Evolutionary conservation across 2,329 filamentous ascomycete species (phyloP), one percentile per base, ranked within the genome.

Genomic region (Aspergillus sp.): DNA sequence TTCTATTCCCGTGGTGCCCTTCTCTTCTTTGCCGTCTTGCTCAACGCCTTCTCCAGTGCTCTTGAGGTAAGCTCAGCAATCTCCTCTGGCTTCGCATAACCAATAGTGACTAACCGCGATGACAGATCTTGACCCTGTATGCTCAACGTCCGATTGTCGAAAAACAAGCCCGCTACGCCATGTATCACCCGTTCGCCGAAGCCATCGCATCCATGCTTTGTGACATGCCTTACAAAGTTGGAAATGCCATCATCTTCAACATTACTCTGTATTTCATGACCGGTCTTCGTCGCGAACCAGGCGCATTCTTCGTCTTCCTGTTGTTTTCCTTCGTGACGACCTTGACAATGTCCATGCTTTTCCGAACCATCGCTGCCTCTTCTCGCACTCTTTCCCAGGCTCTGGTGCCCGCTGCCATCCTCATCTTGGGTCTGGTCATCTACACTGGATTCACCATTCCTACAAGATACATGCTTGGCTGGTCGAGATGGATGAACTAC

Each of bases 61-160:
- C 84, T 95, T 41, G 91, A 95, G 77, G 84, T 87, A 60, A 47
- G 65, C 56, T 28, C 28, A 36, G 19, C 21, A 23, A 1, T 5
- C 9, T 23, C 8, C 5, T 25, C 15, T 6, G 15, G 21, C 32
- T 6, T 12, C 28, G 4, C 6, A 17, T 38, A 1, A 5, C 15
- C 12, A 6, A 43, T 2, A 6, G 7, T 12, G 36, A 47, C 43
- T 61, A 78, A 63, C 52, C 60, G 43, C 9, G 10, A 63, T 58
- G n/a, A 0, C 62, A 88, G 82, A 95, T 97, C 72, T 77, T 95
- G 36, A 92, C 91, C 0, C 83, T 97, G 4, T 97, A 95, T 72
- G 86, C 91, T 2, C 92, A 97, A 84, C 89, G 93, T 39, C 90
- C 91, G 1, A 96, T 97, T 69, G 91, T 97, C 62, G 92, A 97